Conservation (phyloP, 2,329 filamentous ascomycete genomes). For the Sclerotinia sclerotiorum region DNA sequence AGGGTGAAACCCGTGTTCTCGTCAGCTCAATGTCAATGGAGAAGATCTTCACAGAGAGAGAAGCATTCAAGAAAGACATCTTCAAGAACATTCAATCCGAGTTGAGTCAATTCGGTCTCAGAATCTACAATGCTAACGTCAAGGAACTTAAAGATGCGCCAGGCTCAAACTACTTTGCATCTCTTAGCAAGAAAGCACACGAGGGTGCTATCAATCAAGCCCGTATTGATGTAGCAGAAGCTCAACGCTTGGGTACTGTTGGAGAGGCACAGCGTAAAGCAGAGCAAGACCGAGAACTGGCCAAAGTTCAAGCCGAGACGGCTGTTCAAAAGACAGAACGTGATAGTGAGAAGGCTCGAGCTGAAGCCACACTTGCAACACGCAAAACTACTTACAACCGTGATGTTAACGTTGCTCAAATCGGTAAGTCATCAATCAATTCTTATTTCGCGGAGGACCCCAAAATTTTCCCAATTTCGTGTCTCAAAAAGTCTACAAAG, state of each 20-base stretch:
- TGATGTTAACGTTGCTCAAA: slow-evolving; percentile 73
- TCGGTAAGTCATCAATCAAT: slow-evolving; percentile 41
- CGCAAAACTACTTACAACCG: slow-evolving; percentile 70
- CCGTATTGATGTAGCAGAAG: slow-evolving; percentile 63
- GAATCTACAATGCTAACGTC: slow-evolving; percentile 72
- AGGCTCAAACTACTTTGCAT: slow-evolving; percentile 79
- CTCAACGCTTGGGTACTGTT: slow-evolving; percentile 66
- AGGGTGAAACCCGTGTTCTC: slow-evolving; percentile 81
- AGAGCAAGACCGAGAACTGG: slow-evolving; percentile 79
- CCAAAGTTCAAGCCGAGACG: slow-evolving; percentile 84
- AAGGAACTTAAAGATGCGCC: slow-evolving; percentile 85
- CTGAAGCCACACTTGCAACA: slow-evolving; percentile 73
- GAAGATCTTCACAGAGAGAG: slow-evolving; percentile 64
- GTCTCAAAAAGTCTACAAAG: not conserved
- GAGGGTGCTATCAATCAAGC: slow-evolving; percentile 83
- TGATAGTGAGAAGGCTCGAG: slow-evolving; percentile 75
- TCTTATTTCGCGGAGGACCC: not conserved
- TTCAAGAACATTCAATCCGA: slow-evolving; percentile 60
- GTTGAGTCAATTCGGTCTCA: slow-evolving; percentile 76
- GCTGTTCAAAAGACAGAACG: slow-evolving; percentile 73
- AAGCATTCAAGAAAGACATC: slow-evolving; percentile 74
- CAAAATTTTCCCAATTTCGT: not conserved
- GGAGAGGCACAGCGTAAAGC: slow-evolving; percentile 77
- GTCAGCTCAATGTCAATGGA: slow-evolving; percentile 73
- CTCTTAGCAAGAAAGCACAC: slow-evolving; percentile 78